These are phyloP conservation scores for Citrus maxima DNA, from an alignment of 345 rosid genomes.

Conservation along the genomic window DNA sequence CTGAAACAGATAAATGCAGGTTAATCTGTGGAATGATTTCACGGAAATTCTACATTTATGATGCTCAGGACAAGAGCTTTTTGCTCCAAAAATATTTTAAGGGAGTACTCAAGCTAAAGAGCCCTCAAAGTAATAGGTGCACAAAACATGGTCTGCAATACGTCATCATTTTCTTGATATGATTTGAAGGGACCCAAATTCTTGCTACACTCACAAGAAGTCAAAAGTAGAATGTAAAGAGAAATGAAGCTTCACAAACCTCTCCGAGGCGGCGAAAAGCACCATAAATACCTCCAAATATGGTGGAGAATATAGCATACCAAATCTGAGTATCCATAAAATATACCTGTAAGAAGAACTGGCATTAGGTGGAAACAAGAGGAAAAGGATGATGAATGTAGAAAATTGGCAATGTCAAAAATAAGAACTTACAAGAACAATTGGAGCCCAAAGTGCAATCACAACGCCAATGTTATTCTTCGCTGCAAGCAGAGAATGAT, in stretches of 20 bases:
- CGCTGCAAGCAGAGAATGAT: slow-evolving; percentile 36
- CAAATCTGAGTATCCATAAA: slow-evolving; percentile 65
- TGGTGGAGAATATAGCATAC: slow-evolving; percentile 56
- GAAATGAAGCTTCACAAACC: slow-evolving; percentile 24
- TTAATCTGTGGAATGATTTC: background rate
- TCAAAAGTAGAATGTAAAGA: background rate
- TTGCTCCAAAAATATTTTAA: background rate
- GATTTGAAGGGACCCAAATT: background rate
- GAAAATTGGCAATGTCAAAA: background rate
- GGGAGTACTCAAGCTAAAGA: background rate
- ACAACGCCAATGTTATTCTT: slow-evolving; percentile 48
- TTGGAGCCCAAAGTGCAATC: slow-evolving; percentile 52
- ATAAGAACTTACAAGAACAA: slow-evolving; percentile 36
- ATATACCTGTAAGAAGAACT: slow-evolving; percentile 37
- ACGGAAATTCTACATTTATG: background rate
- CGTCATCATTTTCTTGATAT: background rate
- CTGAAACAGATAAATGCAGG: background rate
- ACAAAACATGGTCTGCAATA: background rate
- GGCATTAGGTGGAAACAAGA: background rate
- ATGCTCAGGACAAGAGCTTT: background rate
- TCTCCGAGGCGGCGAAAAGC: slow-evolving; percentile 64
- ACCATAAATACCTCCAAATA: slow-evolving; percentile 55
- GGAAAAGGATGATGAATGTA: background rate
- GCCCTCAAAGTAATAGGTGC: too few relatives aligned
- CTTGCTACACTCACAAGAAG: background rate